Conservation (phyloP, 1,139 yeast species). For the Candida mesenterica region DNA sequence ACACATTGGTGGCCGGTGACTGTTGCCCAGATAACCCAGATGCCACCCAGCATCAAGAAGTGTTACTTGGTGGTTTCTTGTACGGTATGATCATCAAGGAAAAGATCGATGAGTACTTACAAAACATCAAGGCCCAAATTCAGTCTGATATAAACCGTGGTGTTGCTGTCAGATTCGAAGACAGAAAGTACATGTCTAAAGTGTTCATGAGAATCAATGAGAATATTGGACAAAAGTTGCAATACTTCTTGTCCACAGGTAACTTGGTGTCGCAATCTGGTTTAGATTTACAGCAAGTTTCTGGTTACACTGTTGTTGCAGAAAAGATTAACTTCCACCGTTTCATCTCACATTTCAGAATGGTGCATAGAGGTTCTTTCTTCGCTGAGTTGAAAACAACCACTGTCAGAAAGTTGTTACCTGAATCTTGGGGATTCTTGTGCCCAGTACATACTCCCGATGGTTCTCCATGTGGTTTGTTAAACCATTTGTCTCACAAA, state of each 20-base stretch:
- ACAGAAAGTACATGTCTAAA: conserved; percentile 76
- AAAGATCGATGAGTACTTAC: conserved; percentile 90
- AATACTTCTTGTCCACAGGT: conserved; percentile 95
- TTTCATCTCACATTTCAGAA: conserved; percentile 94
- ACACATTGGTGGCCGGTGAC: conserved; percentile 93
- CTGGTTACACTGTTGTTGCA: conserved; percentile 98
- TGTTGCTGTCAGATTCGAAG: conserved; percentile 77
- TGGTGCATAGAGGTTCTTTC: conserved; percentile 99
- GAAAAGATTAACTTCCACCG: conserved; percentile 97
- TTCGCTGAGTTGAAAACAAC: conserved; percentile 97
- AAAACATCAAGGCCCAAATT: conserved; percentile 68
- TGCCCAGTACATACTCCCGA: conserved; percentile 99
- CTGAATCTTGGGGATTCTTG: conserved; percentile 98
- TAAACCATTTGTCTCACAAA: conserved; percentile 94
- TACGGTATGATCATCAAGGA: conserved; percentile 97
- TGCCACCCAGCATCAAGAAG: conserved; percentile 98
- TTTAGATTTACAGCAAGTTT: conserved; percentile 94
- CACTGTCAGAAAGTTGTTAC: conserved; percentile 91
- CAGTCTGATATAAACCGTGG: conserved; percentile 82
- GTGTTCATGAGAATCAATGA: conserved; percentile 82
- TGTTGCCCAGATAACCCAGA: conserved; percentile 98
- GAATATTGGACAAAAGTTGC: conserved; percentile 91
- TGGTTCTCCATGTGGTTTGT: conserved; percentile 99
- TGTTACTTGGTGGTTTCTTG: conserved; percentile 89
- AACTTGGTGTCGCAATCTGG: conserved; percentile 96